phyloP scores from a whole-genome alignment of 352 stramenopile genomes.

The Globisporangium acanthophoron region DNA sequence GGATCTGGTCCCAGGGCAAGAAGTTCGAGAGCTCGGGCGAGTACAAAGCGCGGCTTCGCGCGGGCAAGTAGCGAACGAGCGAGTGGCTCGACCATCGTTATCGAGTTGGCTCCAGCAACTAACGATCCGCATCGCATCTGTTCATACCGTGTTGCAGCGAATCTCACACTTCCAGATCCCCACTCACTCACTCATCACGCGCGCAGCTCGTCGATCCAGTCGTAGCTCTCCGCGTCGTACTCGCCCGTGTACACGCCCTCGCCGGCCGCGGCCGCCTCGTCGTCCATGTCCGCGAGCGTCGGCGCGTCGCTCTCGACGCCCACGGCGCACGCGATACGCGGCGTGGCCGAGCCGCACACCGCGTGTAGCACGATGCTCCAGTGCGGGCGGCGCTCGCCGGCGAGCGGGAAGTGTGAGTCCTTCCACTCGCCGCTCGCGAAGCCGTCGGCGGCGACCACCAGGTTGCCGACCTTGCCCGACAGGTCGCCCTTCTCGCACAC shows the following conservation, averaged over 20 bases:
- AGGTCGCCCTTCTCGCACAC: slow-evolving; percentile 43
- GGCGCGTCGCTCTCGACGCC: slow-evolving; percentile 2
- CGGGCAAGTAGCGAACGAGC: slow-evolving; percentile 9
- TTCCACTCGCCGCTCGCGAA: slow-evolving; percentile 20
- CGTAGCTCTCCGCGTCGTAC: slow-evolving; percentile 7
- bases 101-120: neutral
- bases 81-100: neutral
- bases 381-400: slow-evolving; percentile 15
- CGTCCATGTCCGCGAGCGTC: neutral
- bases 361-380: slow-evolving; percentile 33
- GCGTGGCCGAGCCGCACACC: slow-evolving; percentile 17
- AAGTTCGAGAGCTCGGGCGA: slow-evolving; percentile 67
- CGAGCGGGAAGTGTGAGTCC: slow-evolving; percentile 28
- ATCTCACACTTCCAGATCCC: neutral
- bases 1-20: slow-evolving; percentile 75
- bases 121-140: neutral
- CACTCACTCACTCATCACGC: neutral
- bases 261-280: neutral
- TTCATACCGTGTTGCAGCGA: neutral
- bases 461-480: slow-evolving; percentile 34
- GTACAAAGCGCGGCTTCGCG: slow-evolving; percentile 72
- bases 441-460: slow-evolving; percentile 15
- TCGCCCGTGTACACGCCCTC: slow-evolving; percentile 4
- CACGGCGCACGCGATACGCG: slow-evolving; percentile 34
- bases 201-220: slow-evolving; percentile 15